Evolutionary conservation across 108 stramenopile genomes (phyloP), one percentile per base, ranked within the genome.

Genomic region (Mayamaea pseudoterrestris): DNA sequence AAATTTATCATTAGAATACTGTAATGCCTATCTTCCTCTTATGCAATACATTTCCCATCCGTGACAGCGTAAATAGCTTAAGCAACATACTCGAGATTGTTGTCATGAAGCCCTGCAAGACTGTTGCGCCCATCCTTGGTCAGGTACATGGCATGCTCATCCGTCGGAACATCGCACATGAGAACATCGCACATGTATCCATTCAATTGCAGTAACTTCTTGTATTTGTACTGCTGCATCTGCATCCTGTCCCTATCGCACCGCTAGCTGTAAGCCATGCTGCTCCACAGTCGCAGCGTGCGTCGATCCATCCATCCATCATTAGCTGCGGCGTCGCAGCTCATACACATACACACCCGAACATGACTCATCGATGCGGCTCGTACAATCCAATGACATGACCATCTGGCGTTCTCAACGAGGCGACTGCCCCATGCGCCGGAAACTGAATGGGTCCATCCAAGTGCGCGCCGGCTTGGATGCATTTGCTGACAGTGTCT

Each of bases 61-160:
- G 95, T 94, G 17, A 97, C 93, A 11, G 74, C 80, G 61, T 94
- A 82, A 45, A 99, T 72, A 22, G 93, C 83, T 47, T 67, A 60
- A 5, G 96, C 96, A 26, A 99, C 71, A 57, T 96, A 93, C 30
- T 87, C 74, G 36, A 97, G 75, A 63, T 99, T 99, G 24, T 54
- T 51, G 12, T 79, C 63, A 45, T 93, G 96, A 60, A 99, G 55
- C 18, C 98, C 98, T 17, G 98, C 98, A 66, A 99, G 76, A 50
- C 83, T 87, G 54, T 97, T 95, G 32, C 98, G 87, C 21, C 98
- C 98, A 69, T 99, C 92, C n/a, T 65, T 60, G 3, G 98, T 99
- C 39, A 95, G 58, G 57, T 86, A 99, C 29, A 99, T 89, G 45
- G 83, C 70, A 50, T 87, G 83, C 30, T 96, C 78, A 20, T 55